These are phyloP conservation scores for Paragyromitra xinjiangensis DNA, from an alignment of 495 filamentous ascomycete species.

Conservation along the genomic window DNA sequence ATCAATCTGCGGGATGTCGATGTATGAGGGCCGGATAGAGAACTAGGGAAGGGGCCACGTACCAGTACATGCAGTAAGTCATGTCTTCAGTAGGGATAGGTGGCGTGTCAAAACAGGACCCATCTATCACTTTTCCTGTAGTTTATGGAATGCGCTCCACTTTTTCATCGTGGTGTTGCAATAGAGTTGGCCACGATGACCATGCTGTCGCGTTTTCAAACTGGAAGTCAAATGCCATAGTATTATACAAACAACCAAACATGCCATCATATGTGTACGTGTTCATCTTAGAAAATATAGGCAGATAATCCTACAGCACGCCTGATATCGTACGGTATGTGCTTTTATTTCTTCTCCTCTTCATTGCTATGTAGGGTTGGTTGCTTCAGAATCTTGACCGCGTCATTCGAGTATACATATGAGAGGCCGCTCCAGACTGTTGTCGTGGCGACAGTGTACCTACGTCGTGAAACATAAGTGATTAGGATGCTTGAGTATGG, in stretches of 20 bases:
- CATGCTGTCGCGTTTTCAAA: background rate
- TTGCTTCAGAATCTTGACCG: slow-evolving; percentile 77
- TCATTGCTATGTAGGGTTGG: slow-evolving; percentile 57
- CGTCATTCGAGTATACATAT: slow-evolving; percentile 82
- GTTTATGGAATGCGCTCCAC: background rate
- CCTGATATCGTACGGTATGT: background rate
- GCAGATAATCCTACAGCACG: slow-evolving; percentile 46
- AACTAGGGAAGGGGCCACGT: background rate
- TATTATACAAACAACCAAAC: background rate
- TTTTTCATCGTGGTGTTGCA: background rate
- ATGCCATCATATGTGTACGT: slow-evolving; percentile 4
- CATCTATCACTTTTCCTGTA: background rate
- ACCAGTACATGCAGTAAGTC: background rate
- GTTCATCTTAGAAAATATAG: background rate
- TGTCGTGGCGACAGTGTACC: slow-evolving; percentile 79
- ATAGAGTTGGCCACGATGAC: too few relatives aligned
- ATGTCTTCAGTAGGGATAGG: background rate
- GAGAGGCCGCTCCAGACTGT: slow-evolving; percentile 86
- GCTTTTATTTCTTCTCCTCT: slow-evolving; percentile 30
- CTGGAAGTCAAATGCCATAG: background rate
- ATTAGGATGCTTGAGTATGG: slow-evolving; percentile 16
- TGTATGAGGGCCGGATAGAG: background rate
- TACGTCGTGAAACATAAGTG: slow-evolving; percentile 48
- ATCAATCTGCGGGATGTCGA: background rate
- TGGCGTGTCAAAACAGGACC: background rate